Conservation (phyloP, 208 protist genomes). For the Leishmania amazonensis region DNA sequence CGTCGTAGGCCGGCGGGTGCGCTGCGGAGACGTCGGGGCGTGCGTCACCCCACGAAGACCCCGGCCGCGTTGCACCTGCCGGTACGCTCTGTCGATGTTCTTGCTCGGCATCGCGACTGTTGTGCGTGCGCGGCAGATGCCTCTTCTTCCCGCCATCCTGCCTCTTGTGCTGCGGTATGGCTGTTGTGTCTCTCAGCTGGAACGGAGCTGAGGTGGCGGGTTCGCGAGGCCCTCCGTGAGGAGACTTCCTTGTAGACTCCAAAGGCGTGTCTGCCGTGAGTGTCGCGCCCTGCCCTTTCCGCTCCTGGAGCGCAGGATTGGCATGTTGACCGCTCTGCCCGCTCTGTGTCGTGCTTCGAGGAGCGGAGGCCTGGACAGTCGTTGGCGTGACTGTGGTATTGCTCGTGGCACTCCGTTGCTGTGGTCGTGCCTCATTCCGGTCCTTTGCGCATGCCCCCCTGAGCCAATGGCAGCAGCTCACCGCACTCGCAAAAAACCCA, state of each 20-base stretch:
- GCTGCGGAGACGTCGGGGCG: background rate
- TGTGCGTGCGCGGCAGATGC: background rate
- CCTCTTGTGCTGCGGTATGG: background rate
- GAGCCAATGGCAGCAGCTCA: conserved; percentile 2
- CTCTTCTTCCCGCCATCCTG: background rate
- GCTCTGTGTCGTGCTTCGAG: background rate
- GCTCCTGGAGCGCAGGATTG: background rate
- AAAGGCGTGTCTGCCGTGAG: background rate
- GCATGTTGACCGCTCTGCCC: background rate
- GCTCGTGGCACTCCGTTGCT: background rate
- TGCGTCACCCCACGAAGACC: background rate
- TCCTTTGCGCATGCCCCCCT: background rate
- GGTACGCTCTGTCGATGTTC: background rate
- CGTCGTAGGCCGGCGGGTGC: no score
- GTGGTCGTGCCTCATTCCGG: background rate
- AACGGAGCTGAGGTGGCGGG: background rate
- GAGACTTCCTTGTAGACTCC: background rate
- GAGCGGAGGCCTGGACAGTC: background rate
- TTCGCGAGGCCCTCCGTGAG: background rate
- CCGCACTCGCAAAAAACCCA: background rate
- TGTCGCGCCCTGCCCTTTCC: background rate
- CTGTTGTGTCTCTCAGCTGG: background rate
- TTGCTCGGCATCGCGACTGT: background rate
- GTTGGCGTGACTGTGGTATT: background rate
- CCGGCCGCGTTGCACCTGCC: background rate